Evolutionary conservation across 306 rosid species (phyloP).

Genomic region (Sindora glabra): DNA sequence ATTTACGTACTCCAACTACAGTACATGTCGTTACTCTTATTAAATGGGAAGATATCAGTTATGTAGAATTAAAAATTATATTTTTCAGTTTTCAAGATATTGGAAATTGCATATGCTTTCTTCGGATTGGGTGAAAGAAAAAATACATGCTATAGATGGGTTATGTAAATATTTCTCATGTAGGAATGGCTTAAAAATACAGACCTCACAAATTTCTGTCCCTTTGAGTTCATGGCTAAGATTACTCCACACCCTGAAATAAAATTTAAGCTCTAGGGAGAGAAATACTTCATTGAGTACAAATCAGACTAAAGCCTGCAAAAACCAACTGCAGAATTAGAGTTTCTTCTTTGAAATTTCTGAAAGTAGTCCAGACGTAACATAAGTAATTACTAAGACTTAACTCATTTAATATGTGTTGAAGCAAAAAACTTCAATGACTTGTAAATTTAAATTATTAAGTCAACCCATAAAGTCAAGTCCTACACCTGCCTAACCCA

Average conservation of each 20-base stretch:
- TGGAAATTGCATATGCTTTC: too few relatives aligned
- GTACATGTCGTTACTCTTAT: too few relatives aligned
- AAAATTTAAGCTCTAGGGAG: background rate
- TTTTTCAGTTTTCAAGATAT: too few relatives aligned
- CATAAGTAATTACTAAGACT: too few relatives aligned
- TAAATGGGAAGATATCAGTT: too few relatives aligned
- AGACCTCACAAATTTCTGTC: constrained; percentile 55
- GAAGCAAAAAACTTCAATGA: background rate
- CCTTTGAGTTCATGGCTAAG: constrained; percentile 31
- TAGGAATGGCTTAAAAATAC: constrained; percentile 19
- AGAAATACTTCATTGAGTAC: background rate
- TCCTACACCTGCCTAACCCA: too few relatives aligned
- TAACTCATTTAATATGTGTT: too few relatives aligned
- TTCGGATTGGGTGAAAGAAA: too few relatives aligned
- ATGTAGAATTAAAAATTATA: too few relatives aligned
- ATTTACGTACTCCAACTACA: too few relatives aligned
- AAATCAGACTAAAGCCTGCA: constrained; percentile 14
- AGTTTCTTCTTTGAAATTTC: background rate
- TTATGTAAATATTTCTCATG: too few relatives aligned
- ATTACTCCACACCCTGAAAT: background rate
- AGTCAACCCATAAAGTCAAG: background rate
- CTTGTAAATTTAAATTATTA: background rate
- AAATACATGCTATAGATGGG: too few relatives aligned
- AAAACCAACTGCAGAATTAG: constrained; percentile 9
- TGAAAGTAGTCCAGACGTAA: background rate